phyloP scores from a whole-genome alignment of 345 rosid genomes.

The Eucalyptus erythrocorys region DNA sequence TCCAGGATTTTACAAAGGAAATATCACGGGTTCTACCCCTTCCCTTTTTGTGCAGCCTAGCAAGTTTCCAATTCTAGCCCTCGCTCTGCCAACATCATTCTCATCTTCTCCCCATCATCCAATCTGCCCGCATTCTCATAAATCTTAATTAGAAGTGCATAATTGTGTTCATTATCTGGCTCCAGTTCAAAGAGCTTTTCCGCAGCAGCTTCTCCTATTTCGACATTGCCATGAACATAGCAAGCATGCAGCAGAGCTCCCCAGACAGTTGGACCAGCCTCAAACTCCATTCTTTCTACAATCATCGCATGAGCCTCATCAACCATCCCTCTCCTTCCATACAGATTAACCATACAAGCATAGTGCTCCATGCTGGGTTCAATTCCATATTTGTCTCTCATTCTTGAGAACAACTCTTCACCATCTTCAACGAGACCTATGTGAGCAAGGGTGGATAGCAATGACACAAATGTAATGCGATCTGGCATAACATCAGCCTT shows the following conservation, averaged over 20 bases:
- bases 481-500: conserved; percentile 33
- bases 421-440: conserved; percentile 57
- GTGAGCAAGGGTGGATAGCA: conserved; percentile 65
- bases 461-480: conserved; percentile 61
- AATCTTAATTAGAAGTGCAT: conserved; percentile 56
- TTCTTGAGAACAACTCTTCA: conserved; percentile 36
- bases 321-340: conserved; percentile 62
- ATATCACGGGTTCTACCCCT: background rate
- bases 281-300: conserved; percentile 39
- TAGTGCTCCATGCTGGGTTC: conserved; percentile 57
- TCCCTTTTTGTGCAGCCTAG: conserved; percentile 2
- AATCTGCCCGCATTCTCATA: conserved; percentile 33
- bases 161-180: conserved; percentile 78
- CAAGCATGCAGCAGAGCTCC: conserved; percentile 79
- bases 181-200: conserved; percentile 63
- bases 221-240: conserved; percentile 47
- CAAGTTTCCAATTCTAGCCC: conserved; percentile 20
- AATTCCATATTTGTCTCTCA: conserved; percentile 37
- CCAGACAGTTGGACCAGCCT: conserved; percentile 83
- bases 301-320: conserved; percentile 49
- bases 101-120: conserved; percentile 49
- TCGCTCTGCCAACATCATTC: conserved; percentile 53
- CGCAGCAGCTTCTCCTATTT: conserved; percentile 59
- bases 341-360: conserved; percentile 79
- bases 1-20: background rate